phyloP scores from a whole-genome alignment of 1,284 basidiomycete species.

The Fistulinella staudtii region DNA sequence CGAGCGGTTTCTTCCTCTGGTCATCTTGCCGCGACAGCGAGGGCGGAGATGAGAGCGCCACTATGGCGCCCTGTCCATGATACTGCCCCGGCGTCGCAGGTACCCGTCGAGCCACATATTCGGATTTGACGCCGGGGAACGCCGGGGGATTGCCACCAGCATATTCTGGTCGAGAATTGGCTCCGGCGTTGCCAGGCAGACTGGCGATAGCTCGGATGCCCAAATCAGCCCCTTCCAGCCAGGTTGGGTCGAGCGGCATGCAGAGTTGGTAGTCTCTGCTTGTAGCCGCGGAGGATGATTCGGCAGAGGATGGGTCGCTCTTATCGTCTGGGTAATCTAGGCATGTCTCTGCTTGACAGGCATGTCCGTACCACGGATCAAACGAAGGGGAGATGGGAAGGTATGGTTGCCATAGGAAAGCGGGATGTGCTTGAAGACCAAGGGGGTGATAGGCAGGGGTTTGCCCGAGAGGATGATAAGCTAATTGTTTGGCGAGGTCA shows the following conservation, averaged over 20 bases:
- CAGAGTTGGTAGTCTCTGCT: conserved; percentile 13
- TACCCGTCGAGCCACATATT: conserved; percentile 3
- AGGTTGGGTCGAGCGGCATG: conserved; percentile 6
- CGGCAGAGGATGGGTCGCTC: conserved; percentile 30
- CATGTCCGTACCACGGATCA: conserved; percentile 16
- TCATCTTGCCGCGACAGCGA: conserved; percentile 17
- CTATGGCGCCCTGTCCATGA: no score
- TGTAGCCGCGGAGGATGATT: conserved; percentile 13
- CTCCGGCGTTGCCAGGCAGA: no score
- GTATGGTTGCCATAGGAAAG: conserved; percentile 27
- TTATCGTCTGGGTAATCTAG: conserved; percentile 23
- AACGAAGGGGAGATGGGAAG: conserved; percentile 13
- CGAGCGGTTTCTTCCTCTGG: conserved; percentile 17
- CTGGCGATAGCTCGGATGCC: no score
- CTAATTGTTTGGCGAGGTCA: conserved; percentile 14
- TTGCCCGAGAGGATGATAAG: conserved; percentile 16
- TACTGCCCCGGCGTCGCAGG: no score
- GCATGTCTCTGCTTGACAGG: conserved; percentile 4
- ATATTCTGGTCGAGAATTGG: conserved; percentile 7
- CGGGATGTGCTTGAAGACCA: conserved; percentile 14
- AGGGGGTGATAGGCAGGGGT: conserved; percentile 19
- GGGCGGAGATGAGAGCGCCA: conserved; percentile 1
- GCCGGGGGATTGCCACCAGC: conserved; percentile 8
- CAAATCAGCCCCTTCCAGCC: no score
- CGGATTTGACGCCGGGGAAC: conserved; percentile 15